Evolutionary conservation across 495 filamentous ascomycete species (phyloP), one percentile per base, ranked within the genome.

Genomic region (Penicillium samsonianum): DNA sequence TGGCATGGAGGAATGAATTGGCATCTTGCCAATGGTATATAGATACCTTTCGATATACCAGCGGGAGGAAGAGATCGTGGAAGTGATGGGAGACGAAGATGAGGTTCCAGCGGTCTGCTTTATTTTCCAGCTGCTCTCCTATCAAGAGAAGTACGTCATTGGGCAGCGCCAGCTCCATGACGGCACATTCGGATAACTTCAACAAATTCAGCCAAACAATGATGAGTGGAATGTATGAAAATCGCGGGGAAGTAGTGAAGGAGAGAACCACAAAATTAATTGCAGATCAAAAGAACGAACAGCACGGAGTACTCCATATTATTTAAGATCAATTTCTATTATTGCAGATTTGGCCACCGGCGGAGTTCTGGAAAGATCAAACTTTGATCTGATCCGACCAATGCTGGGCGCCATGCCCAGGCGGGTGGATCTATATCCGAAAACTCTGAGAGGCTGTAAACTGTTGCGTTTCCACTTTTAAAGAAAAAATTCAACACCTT

Each of bases 141-240:
- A 72, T 51, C 37, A 73, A 55, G 50, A 67, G 57, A 20, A 75
- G 59, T 46, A 75, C 55, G 42, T 75, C 72, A 56, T 71, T 68
- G 16, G 69, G 63, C 28, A 73, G 59, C 6, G 40, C 33, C 33
- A 25, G 5, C 19, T 23, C 10, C 53, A 55, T 55, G n/a, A 19
- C 35, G 16, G 31, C 16, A 14, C 30, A 38, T 46, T 38, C 30
- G 38, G 7, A 14, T 17, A 20, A 20, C 10, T 51, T 22, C 8
- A 26, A 22, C 31, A 23, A 41, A 28, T 26, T 14, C 28, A 9
- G 8, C 6, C 26, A 26, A 9, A 46, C 14, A 9, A n/a, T n/a
- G n/a, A 45, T 22, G 14, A 19, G 26, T 9, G 26, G 25, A 17
- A 28, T 9, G 3, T 6, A 19, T 12, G n/a, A 31, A 31, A 20